Percentiles rank a stretch among this genome's conserved stretches.
phyloP scores from a whole-genome alignment of 768 basidiomycete species.

The Clavulina sp. region DNA sequence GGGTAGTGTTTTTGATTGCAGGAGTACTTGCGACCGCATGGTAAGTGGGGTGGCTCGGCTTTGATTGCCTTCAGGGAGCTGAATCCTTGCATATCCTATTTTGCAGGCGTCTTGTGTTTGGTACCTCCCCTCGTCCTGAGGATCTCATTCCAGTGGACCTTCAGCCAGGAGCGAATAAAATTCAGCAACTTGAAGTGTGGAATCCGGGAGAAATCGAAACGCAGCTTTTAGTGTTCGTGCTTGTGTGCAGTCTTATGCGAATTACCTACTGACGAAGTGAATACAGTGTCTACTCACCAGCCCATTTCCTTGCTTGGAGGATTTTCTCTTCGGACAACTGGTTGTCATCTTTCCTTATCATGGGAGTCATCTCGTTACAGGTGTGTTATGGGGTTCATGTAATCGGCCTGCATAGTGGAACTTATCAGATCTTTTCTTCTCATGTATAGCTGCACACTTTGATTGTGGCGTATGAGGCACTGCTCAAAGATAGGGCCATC shows the following conservation, averaged over 20 bases:
- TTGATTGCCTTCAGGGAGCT: neutral
- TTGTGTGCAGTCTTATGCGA: neutral
- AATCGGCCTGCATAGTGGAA: neutral
- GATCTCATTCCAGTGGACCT: neutral
- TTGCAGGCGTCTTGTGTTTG: slow-evolving; percentile 30
- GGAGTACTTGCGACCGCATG: neutral
- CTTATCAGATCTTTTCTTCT: neutral
- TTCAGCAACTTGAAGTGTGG: slow-evolving; percentile 74
- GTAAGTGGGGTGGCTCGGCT: neutral
- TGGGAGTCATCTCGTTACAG: slow-evolving; percentile 49
- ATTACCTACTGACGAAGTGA: neutral
- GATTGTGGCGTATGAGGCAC: slow-evolving; percentile 37
- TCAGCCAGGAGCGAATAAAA: slow-evolving; percentile 26
- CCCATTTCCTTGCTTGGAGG: slow-evolving; percentile 57
- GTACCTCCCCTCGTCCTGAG: slow-evolving; percentile 24
- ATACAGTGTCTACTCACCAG: slow-evolving; percentile 52
- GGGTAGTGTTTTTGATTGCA: neutral
- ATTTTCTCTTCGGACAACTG: slow-evolving; percentile 55
- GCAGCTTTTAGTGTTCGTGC: slow-evolving; percentile 32
- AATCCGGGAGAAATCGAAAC: slow-evolving; percentile 54
- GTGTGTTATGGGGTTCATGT: slow-evolving; percentile 23
- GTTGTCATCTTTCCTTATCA: slow-evolving; percentile 50
- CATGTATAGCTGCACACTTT: slow-evolving; percentile 29
- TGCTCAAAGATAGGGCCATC: slow-evolving; percentile 59
- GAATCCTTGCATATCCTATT: slow-evolving; percentile 29